phyloP scores from a whole-genome alignment of 2,329 filamentous ascomycete species.

The Dactylonectria estremocensis region DNA sequence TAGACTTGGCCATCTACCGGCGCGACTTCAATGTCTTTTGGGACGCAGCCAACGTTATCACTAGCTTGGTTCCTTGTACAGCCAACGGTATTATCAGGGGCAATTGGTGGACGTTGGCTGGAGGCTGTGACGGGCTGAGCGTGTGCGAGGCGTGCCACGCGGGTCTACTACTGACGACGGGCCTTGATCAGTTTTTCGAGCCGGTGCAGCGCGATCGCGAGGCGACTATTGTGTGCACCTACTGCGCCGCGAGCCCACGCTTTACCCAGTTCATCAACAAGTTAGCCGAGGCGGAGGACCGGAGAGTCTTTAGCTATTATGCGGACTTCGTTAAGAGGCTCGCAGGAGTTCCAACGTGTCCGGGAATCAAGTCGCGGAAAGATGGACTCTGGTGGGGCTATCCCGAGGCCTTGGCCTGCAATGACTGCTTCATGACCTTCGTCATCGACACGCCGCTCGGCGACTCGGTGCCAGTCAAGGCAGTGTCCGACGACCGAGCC shows the following conservation, averaged over 20 bases:
- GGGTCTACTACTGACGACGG: slow-evolving; percentile 48
- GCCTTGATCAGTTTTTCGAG: slow-evolving; percentile 50
- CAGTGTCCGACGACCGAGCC: slow-evolving; percentile 39
- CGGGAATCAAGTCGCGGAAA: slow-evolving; percentile 44
- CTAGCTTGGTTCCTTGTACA: slow-evolving; percentile 46
- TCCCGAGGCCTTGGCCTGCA: slow-evolving; percentile 51
- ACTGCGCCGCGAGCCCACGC: slow-evolving; percentile 46
- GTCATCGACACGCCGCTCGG: slow-evolving; percentile 49
- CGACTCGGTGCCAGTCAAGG: slow-evolving; percentile 45
- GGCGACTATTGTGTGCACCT: slow-evolving; percentile 49
- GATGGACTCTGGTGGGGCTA: slow-evolving; percentile 56
- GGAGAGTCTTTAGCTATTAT: slow-evolving; percentile 51
- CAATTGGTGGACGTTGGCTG: slow-evolving; percentile 53
- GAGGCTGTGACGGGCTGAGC: slow-evolving; percentile 41
- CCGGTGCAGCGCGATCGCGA: slow-evolving; percentile 33
- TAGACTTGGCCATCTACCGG: slow-evolving; percentile 44
- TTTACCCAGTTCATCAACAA: slow-evolving; percentile 46
- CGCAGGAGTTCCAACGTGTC: slow-evolving; percentile 48
- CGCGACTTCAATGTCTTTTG: slow-evolving; percentile 49
- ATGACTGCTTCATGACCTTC: slow-evolving; percentile 53
- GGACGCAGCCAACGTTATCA: slow-evolving; percentile 43
- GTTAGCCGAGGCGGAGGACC: slow-evolving; percentile 51
- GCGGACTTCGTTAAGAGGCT: slow-evolving; percentile 49
- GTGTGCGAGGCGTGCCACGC: slow-evolving; percentile 55
- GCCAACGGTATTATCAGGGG: slow-evolving; percentile 48